Conservation (phyloP, 257 asterid species). For the Jacaranda copaia region DNA sequence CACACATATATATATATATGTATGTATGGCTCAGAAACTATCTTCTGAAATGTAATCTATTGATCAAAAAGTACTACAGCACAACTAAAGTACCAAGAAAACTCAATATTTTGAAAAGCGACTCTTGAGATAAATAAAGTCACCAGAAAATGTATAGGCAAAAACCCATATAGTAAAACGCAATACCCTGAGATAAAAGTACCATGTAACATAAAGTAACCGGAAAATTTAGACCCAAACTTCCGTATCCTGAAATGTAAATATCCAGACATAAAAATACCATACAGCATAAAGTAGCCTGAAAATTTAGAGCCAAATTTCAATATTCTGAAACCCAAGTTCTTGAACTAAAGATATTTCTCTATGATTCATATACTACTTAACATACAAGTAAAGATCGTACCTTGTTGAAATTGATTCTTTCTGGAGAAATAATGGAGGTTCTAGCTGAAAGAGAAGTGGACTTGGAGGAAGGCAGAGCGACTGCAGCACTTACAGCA, state of each 20-base stretch:
- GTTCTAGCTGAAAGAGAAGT: conserved; percentile 65
- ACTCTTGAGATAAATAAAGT: neutral
- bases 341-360: neutral
- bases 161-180: neutral
- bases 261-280: neutral
- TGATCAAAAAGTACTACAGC: neutral
- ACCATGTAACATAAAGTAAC: neutral
- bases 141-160: neutral
- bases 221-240: neutral
- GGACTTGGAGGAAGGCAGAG: conserved; percentile 82
- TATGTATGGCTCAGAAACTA: conserved; percentile 11
- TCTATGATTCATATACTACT: too few species aligned
- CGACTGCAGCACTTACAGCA: conserved; percentile 92
- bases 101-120: neutral
- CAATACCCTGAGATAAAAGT: neutral
- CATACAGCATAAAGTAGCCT: neutral
- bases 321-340: neutral
- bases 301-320: neutral
- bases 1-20: too few species aligned
- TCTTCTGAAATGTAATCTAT: neutral
- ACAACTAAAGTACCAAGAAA: neutral
- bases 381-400: neutral
- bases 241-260: neutral
- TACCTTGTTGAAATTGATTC: conserved; percentile 79
- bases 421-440: conserved; percentile 64